Evolutionary conservation across 1,139 yeast species (phyloP).

Genomic region (Debaryomyces psychrophilus): DNA sequence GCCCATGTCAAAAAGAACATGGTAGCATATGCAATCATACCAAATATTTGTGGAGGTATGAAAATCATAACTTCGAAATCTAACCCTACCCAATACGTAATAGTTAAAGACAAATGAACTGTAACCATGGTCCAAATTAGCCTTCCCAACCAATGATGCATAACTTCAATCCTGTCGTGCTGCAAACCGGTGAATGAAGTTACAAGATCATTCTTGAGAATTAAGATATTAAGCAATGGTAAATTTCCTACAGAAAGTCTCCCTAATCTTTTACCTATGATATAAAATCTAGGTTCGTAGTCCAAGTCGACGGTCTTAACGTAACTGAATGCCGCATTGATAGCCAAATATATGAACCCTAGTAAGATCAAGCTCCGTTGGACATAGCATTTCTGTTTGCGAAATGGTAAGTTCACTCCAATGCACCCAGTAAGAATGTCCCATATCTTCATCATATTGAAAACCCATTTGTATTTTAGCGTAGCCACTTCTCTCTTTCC

Average conservation of each 20-base stretch:
- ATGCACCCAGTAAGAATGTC: constrained; percentile 32
- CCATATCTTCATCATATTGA: constrained; percentile 32
- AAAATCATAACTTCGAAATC: constrained; percentile 42
- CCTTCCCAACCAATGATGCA: constrained; percentile 52
- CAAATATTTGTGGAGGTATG: constrained; percentile 56
- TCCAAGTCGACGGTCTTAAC: constrained; percentile 40
- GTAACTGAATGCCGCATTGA: constrained; percentile 32
- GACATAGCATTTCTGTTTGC: constrained; percentile 25
- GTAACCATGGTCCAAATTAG: constrained; percentile 42
- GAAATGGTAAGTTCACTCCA: constrained; percentile 24
- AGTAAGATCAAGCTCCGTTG: constrained; percentile 47
- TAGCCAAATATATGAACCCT: constrained; percentile 27
- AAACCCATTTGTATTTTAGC: constrained; percentile 20
- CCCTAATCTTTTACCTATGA: constrained; percentile 48
- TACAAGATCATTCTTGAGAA: constrained; percentile 45
- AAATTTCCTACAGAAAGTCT: constrained; percentile 47
- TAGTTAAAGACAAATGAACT: constrained; percentile 37
- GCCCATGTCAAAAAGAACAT: constrained; percentile 42
- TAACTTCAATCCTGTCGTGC: constrained; percentile 39
- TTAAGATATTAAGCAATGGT: constrained; percentile 40
- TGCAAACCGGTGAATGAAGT: constrained; percentile 46
- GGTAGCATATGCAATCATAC: constrained; percentile 48
- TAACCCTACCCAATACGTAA: constrained; percentile 45
- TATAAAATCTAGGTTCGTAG: constrained; percentile 42
- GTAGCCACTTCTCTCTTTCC: constrained; percentile 5